Evolutionary conservation across 495 filamentous ascomycete species (phyloP).

Genomic region (Aspergillus hancockii): DNA sequence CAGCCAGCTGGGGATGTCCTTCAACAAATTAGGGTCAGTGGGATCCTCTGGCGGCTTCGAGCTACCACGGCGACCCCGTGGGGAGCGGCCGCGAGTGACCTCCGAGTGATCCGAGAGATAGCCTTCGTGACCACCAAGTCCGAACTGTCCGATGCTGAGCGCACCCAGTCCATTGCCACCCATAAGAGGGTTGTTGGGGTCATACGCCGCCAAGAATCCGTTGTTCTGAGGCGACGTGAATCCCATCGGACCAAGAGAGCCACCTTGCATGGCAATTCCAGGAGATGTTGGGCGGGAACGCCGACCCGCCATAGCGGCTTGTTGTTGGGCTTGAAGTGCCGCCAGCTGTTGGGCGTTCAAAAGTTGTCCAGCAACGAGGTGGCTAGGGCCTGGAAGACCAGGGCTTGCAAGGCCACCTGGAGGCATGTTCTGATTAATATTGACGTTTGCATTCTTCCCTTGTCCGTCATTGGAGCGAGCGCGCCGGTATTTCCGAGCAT

Average conservation of each 20-base stretch:
- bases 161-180: constrained; percentile 71
- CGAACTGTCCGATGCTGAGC: constrained; percentile 75
- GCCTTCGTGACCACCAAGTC: constrained; percentile 70
- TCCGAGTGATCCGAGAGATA: constrained; percentile 96
- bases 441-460: constrained; percentile 39
- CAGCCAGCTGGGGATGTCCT: constrained; percentile 96
- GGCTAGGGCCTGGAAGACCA: constrained; percentile 62
- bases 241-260: constrained; percentile 62
- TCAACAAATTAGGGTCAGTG: constrained; percentile 84
- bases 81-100: constrained; percentile 84
- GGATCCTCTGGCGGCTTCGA: constrained; percentile 98
- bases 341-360: constrained; percentile 82
- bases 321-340: constrained; percentile 81
- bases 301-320: constrained; percentile 71
- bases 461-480: constrained; percentile 87
- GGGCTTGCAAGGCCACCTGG: constrained; percentile 51
- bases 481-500: constrained; percentile 90
- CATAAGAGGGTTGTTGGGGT: constrained; percentile 70
- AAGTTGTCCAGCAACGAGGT: constrained; percentile 85
- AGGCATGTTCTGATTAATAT: constrained; percentile 39
- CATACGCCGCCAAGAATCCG: constrained; percentile 89
- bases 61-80: constrained; percentile 87
- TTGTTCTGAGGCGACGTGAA: constrained; percentile 94
- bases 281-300: constrained; percentile 94
- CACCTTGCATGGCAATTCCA: constrained; percentile 78